Evolutionary conservation across 495 filamentous ascomycete species (phyloP).

Genomic region (Staphylotrichum longicolle): DNA sequence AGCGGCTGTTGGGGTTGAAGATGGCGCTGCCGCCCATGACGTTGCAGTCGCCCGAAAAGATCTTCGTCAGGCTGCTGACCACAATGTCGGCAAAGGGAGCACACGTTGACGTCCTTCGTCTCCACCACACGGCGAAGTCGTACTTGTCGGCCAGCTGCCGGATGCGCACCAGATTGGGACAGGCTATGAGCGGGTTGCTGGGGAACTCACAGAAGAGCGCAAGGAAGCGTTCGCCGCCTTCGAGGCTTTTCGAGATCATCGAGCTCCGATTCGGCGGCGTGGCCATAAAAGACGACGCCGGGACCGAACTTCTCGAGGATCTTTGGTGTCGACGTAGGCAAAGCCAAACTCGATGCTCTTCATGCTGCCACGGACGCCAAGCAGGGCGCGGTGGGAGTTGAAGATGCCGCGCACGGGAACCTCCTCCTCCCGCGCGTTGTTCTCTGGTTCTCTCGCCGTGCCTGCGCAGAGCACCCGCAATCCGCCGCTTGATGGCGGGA

Average conservation of each 20-base stretch:
- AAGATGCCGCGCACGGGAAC: conserved; percentile 83
- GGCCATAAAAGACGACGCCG: conserved; percentile 86
- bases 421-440: no score
- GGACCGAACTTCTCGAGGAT: conserved; percentile 93
- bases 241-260: conserved; percentile 75
- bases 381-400: conserved; percentile 71
- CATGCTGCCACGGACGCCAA: conserved; percentile 55
- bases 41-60: conserved; percentile 95
- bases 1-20: conserved; percentile 73
- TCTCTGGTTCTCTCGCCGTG: conserved; percentile 60
- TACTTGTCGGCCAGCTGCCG: conserved; percentile 74
- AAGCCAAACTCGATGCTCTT: conserved; percentile 81
- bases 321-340: conserved; percentile 93
- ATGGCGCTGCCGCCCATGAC: conserved; percentile 94
- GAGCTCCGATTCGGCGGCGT: conserved; percentile 75
- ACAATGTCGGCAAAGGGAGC: conserved; percentile 83
- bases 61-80: conserved; percentile 90
- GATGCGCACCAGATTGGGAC: conserved; percentile 80
- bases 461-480: conserved; percentile 79
- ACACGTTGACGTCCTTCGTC: no score
- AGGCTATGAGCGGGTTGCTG: conserved; percentile 82
- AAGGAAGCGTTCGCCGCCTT: conserved; percentile 72
- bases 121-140: conserved; percentile 91
- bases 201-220: conserved; percentile 94
- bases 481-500: conserved; percentile 77